phyloP scores from a whole-genome alignment of 2,329 filamentous ascomycete species.

The Pseudogymnoascus sp. region DNA sequence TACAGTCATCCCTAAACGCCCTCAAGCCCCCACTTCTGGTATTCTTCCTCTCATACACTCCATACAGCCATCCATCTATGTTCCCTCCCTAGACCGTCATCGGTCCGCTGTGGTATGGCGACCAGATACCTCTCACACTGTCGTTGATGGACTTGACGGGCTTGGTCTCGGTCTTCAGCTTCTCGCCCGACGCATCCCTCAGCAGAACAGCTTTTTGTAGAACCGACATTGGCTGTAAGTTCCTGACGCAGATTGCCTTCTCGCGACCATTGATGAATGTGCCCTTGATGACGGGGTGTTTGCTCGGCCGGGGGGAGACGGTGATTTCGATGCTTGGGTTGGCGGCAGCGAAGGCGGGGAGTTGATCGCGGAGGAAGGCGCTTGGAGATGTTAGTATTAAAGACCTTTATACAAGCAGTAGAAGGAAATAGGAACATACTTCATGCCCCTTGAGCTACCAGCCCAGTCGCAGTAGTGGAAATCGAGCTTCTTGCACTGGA shows the following conservation, averaged over 20 bases:
- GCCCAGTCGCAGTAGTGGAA: conserved; percentile 97
- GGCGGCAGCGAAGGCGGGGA: conserved; percentile 67
- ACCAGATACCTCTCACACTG: conserved; percentile 64
- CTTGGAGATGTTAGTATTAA: conserved; percentile 35
- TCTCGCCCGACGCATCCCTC: conserved; percentile 67
- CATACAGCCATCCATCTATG: background rate
- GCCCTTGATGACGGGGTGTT: conserved; percentile 81
- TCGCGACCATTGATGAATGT: conserved; percentile 86
- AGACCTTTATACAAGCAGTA: conserved; percentile 4
- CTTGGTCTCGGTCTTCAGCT: conserved; percentile 56
- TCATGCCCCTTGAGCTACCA: conserved; percentile 90
- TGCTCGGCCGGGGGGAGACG: conserved; percentile 80
- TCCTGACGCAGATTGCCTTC: conserved; percentile 82
- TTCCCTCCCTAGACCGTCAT: conserved; percentile 20
- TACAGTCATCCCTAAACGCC: conserved; percentile 17
- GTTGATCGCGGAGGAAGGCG: conserved; percentile 69
- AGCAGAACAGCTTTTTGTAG: conserved; percentile 69
- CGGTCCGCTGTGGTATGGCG: conserved; percentile 55
- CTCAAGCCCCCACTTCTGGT: conserved; percentile 13
- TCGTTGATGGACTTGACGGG: conserved; percentile 56
- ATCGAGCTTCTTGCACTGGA: conserved; percentile 92
- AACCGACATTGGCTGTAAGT: conserved; percentile 72
- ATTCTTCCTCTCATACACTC: conserved; percentile 33
- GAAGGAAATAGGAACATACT: conserved; percentile 45
- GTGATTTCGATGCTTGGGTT: conserved; percentile 88